Evolutionary conservation across 805 yeast genomes (phyloP).

Genomic region (Sporopachydermia lactativora): DNA sequence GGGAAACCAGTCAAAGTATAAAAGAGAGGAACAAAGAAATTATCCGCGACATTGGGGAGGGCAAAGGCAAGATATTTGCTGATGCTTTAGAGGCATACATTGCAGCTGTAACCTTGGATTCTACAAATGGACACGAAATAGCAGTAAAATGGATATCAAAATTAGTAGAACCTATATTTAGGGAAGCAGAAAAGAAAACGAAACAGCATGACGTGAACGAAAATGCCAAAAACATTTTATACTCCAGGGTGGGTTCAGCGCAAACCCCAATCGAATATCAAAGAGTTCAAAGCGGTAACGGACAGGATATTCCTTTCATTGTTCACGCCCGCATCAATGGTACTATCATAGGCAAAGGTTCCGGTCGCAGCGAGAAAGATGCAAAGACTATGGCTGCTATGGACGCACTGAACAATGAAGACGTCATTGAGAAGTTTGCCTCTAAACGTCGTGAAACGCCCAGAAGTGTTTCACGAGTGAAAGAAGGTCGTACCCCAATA

Average conservation of each 20-base stretch:
- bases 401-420: slow-evolving; percentile 49
- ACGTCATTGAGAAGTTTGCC: slow-evolving; percentile 46
- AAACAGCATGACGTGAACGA: slow-evolving; percentile 27
- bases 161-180: neutral
- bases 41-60: neutral
- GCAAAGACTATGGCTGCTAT: slow-evolving; percentile 85
- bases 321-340: slow-evolving; percentile 56
- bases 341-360: slow-evolving; percentile 58
- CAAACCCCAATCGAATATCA: slow-evolving; percentile 46
- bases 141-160: neutral
- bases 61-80: slow-evolving; percentile 48
- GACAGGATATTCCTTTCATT: slow-evolving; percentile 14
- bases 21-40: neutral
- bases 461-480: neutral
- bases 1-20: too few relatives aligned
- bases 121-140: slow-evolving; percentile 15
- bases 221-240: slow-evolving; percentile 70
- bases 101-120: slow-evolving; percentile 65
- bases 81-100: slow-evolving; percentile 91
- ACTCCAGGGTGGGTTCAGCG: slow-evolving; percentile 61
- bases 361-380: slow-evolving; percentile 51
- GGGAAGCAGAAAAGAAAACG: slow-evolving; percentile 12
- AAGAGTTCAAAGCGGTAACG: slow-evolving; percentile 31
- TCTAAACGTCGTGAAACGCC: neutral
- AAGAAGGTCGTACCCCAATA: too few relatives aligned